Percentiles rank a stretch among this genome's conserved stretches.
Conservation (phyloP, 306 rosid species). For the Dalbergia oliveri region DNA sequence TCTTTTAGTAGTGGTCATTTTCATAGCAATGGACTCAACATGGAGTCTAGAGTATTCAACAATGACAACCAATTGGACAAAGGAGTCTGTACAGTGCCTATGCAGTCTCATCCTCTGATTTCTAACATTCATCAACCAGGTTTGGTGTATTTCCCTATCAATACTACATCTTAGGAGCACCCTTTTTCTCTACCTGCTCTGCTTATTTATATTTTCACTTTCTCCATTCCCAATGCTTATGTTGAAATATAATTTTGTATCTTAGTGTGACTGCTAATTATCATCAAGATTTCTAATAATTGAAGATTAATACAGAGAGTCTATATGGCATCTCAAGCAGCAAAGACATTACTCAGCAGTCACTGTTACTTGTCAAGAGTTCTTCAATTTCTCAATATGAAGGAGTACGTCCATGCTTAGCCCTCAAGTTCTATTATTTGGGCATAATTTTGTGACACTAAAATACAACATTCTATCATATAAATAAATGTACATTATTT, state of each 20-base stretch:
- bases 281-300: not conserved
- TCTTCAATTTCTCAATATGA: conserved; percentile 50
- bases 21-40: conserved; percentile 44
- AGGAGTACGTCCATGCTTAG: conserved; percentile 25
- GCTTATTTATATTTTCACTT: conserved; percentile 5
- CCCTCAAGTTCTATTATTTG: not conserved
- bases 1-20: conserved; percentile 19
- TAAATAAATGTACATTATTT: too few relatives aligned
- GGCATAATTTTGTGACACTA: too few relatives aligned
- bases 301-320: conserved; percentile 42
- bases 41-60: conserved; percentile 55
- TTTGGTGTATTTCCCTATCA: conserved; percentile 50
- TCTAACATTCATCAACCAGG: conserved; percentile 59
- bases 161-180: conserved; percentile 15
- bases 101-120: conserved; percentile 35
- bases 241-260: conserved; percentile 22
- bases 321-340: conserved; percentile 39
- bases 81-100: conserved; percentile 52
- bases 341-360: conserved; percentile 48
- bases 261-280: not conserved
- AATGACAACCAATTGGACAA: conserved; percentile 43
- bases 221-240: not conserved
- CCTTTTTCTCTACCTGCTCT: conserved; percentile 39
- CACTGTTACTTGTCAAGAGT: conserved; percentile 49
- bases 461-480: too few relatives aligned